Evolutionary conservation across 495 filamentous ascomycete genomes (phyloP), one percentile per base, ranked within the genome.

Genomic region (Antarctomyces pellizariae): DNA sequence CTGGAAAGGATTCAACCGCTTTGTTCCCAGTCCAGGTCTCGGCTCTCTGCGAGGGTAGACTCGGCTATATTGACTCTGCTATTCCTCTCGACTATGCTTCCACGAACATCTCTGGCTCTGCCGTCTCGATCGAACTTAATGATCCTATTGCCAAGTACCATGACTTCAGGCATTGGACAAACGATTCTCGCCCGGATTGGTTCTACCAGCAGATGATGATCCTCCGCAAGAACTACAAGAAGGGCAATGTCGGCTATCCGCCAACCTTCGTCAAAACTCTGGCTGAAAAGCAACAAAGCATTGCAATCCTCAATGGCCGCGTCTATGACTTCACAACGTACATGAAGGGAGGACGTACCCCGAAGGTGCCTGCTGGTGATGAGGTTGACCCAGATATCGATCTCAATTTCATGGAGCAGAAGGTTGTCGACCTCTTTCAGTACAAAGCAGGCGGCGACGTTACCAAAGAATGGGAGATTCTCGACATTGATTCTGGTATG

Each of bases 21-120:
- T 57, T 99, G 8, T 99, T 99, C 52, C 86, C 86, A 0, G 59
- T 99, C 7, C 86, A 99, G 44, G 86, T 95, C 9, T 89, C 76
- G 3, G 78, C 84, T 18, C 56, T 95, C 19, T 99, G 86, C 48
- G 63, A 73, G 24, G 86, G 86, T 18, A 60, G 59, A 16, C 47
- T 64, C 28, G 77, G 75, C 13, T 12, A 19, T 16, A 57, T 84
- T 14, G 61, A 77, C 37, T 59, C 62, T 13, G 59, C 61, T 25
- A 75, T 99, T 9, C 67, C 70, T 26, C 61, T 95, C 26, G 73
- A 82, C 45, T 95, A 80, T 47, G 65, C 63, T 35, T 57, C 57
- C 8, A 70, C 67, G 33, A 99, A 99, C 46, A 54, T 73, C 23
- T 64, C 68, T 5, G 68, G 64, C 7, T 62, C 64, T 7, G 62